A percentile compares a stretch with the other conserved stretches of the same genome.
Conservation (phyloP, 2,329 filamentous ascomycete species). For the Aureobasidium sp. region DNA sequence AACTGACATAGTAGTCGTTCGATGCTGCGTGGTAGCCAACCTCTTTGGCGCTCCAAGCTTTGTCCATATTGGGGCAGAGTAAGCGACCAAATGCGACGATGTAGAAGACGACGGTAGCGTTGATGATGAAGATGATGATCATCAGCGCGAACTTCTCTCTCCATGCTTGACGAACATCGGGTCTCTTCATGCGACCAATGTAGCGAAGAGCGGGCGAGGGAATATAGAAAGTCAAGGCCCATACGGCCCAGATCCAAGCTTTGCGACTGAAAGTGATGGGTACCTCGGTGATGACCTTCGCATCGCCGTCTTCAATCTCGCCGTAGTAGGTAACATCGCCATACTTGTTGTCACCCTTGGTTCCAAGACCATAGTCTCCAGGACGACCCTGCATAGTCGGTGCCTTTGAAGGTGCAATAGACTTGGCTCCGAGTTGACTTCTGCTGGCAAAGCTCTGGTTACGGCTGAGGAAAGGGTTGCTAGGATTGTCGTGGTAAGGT, state of each 20-base stretch:
- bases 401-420: constrained; percentile 52
- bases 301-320: constrained; percentile 66
- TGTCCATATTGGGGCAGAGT: constrained; percentile 85
- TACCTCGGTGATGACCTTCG: constrained; percentile 68
- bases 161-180: constrained; percentile 95
- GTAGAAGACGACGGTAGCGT: constrained; percentile 80
- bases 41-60: constrained; percentile 71
- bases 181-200: constrained; percentile 91
- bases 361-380: constrained; percentile 85
- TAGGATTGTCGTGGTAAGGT: constrained; percentile 40
- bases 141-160: constrained; percentile 86
- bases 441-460: constrained; percentile 41
- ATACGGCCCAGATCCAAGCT: constrained; percentile 74
- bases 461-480: constrained; percentile 45
- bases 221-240: constrained; percentile 88
- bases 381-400: constrained; percentile 47
- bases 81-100: constrained; percentile 80
- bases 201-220: constrained; percentile 76
- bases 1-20: constrained; percentile 78
- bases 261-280: constrained; percentile 58
- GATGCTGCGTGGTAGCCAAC: constrained; percentile 63
- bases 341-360: constrained; percentile 73
- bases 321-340: constrained; percentile 66
- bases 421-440: constrained; percentile 33
- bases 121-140: constrained; percentile 72